Base-by-base conservation (phyloP, 2,329 filamentous ascomycete genomes). In the Epichloe typhina region DNA sequence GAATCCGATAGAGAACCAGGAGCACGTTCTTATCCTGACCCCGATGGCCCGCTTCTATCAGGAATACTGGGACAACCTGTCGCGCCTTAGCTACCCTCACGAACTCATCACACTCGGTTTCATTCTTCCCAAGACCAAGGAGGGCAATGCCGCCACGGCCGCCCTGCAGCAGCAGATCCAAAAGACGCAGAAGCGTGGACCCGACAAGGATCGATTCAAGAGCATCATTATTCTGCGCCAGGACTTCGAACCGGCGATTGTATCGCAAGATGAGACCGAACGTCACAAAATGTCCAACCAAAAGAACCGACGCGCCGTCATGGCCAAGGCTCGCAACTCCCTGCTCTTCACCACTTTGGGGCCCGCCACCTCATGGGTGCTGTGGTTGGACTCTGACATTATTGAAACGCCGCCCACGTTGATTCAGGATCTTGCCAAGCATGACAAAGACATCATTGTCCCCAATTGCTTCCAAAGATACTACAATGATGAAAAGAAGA, bases 401-500 rank as follows among this genome's bases (percentile, higher is more conserved):
- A 65, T 98, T 58, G 93, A 98, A 70, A 88, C 88, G 4, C 93
- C 91, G 0, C 72, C 81, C 0, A 77, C 81, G 3, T 72, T 98
- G 47, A 95, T 98, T 57, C 88, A 98, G 65, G 93, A 98, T 63
- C 79, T 98, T 19, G 90, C 93, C 3, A 69, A 74, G 8, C 88
- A 94, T 67, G 80, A 97, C 69, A 88, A 93, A 69, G 79, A 88
- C n/a, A 80, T 98, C 55, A 86, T 97, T 50, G 89, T 90, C 1
- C 88, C 93, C 48, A 98, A 98, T 66, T 97, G 91, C 73, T 96
- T 86, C 74, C 93, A 98, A 70, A 76, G 85, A 55, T 97, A 80
- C 69, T 78, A 77, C 45, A 84, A 96, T 55, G 60, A 72, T 1
- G 76, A 84, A 13, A 83, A 78, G 48, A 83, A 84, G 61, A 75